Base-by-base conservation (phyloP, 805 yeast genomes). In the Myxozyma geophila region DNA sequence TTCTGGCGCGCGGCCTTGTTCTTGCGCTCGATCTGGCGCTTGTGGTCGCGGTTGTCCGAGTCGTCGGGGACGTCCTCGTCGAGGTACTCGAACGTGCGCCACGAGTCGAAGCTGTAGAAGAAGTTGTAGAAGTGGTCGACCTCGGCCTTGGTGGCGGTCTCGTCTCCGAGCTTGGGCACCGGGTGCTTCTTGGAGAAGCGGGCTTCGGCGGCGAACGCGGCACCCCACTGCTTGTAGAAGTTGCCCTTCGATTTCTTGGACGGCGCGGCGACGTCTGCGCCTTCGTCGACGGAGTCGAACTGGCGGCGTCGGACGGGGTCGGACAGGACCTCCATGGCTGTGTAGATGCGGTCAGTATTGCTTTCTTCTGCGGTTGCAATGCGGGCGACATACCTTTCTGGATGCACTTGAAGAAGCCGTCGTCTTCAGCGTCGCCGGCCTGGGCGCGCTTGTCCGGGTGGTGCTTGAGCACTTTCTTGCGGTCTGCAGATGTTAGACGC, bases 61-160 rank as follows among this genome's bases (percentile, higher is more conserved):
- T 95, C 99, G 82, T 95, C 99, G 72, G 99, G 99, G 74, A 92
- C 97, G 76, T 95, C 99, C 83, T 95, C 99, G 76, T 95, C 99
- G 78, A 92, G 85, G 82, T 92, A 95, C 81, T 95, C 99, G 76
- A 95, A 95, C 54, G 96, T 83, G 83, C 97, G 90, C 99, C 99
- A 95, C 21, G 98, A 93, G 80, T 95, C 97, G 70, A 92, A 90
- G 78, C 88, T 87, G 78, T 87, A 87, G 89, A 95, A 95, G 85
- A 91, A 93, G 71, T 85, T 84, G 83, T 93, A 93, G 81, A 96
- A 92, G 58, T 81, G 82, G 73, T 90, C 96, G 66, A 92, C 96
- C 64, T 89, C 70, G 60, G 84, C 86, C 81, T 90, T 90, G 63
- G 90, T 67, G 60, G 93, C 75, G 47, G 85, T 82, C 55, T 80